phyloP scores from a whole-genome alignment of 495 filamentous ascomycete genomes.

The Penicillium antarcticum region DNA sequence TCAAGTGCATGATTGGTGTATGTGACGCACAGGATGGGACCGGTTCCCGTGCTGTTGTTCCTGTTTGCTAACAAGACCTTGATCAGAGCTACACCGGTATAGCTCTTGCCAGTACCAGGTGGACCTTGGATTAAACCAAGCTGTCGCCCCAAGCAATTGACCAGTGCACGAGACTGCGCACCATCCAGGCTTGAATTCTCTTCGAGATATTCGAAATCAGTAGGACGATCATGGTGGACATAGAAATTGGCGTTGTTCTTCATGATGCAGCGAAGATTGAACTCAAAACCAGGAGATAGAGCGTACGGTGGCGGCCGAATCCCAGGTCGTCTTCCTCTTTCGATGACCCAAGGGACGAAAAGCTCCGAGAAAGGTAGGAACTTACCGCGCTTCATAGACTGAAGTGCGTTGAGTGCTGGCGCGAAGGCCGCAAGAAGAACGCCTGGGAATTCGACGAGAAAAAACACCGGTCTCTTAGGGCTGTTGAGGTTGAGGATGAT shows the following conservation, averaged over 20 bases:
- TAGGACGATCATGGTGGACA: slow-evolving; percentile 28
- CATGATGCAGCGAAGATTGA: slow-evolving; percentile 49
- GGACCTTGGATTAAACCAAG: slow-evolving; percentile 75
- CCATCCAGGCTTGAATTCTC: slow-evolving; percentile 51
- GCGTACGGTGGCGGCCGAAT: slow-evolving; percentile 56
- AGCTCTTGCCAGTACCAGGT: slow-evolving; percentile 77
- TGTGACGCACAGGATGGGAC: slow-evolving; percentile 63
- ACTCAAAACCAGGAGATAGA: slow-evolving; percentile 45
- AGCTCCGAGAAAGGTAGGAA: slow-evolving; percentile 2
- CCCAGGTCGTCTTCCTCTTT: neutral
- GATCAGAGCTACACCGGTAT: slow-evolving; percentile 55
- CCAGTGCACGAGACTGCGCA: slow-evolving; percentile 55
- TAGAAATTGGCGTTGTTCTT: slow-evolving; percentile 27
- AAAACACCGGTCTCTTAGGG: slow-evolving; percentile 6
- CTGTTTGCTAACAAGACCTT: slow-evolving; percentile 62
- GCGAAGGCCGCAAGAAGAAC: slow-evolving; percentile 66
- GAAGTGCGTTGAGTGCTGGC: slow-evolving; percentile 61
- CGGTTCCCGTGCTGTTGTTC: slow-evolving; percentile 36
- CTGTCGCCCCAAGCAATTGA: slow-evolving; percentile 51
- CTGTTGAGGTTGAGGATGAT: neutral
- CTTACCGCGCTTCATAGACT: slow-evolving; percentile 46
- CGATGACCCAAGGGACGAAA: neutral
- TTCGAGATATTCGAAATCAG: slow-evolving; percentile 39
- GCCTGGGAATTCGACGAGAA: slow-evolving; percentile 68
- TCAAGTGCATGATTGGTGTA: slow-evolving; percentile 77